Percentiles rank a stretch among this genome's conserved stretches.
These are phyloP conservation scores for Penicillium concentricum DNA, from an alignment of 2,329 filamentous ascomycete species.

Conservation along the genomic window DNA sequence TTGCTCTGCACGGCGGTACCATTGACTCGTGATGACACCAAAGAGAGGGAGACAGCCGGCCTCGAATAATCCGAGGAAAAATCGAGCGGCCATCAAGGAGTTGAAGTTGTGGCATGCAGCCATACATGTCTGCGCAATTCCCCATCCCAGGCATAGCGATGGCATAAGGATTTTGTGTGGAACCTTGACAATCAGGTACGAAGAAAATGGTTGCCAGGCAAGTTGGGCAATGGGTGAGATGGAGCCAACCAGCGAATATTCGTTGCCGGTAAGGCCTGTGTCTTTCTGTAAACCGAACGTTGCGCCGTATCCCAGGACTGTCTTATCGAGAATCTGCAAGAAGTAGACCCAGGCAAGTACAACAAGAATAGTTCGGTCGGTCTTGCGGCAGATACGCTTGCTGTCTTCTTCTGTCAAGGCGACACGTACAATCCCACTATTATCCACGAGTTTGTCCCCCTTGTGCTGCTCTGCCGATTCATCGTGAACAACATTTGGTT, in stretches of 20 bases:
- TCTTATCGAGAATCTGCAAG: conserved; percentile 58
- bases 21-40: conserved; percentile 46
- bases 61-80: conserved; percentile 55
- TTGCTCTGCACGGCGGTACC: conserved; percentile 57
- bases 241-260: conserved; percentile 59
- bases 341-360: conserved; percentile 50
- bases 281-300: conserved; percentile 55
- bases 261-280: conserved; percentile 51
- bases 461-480: conserved; percentile 16
- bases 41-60: conserved; percentile 51
- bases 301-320: conserved; percentile 58
- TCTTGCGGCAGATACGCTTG: conserved; percentile 60
- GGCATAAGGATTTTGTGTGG: conserved; percentile 61
- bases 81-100: conserved; percentile 49
- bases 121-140: conserved; percentile 50
- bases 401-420: conserved; percentile 41
- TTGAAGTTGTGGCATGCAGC: conserved; percentile 48
- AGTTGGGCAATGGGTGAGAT: conserved; percentile 61
- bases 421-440: conserved; percentile 21
- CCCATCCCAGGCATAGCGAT: conserved; percentile 48
- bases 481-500: conserved; percentile 20
- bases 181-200: conserved; percentile 60
- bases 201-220: conserved; percentile 61
- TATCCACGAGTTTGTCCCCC: conserved; percentile 12
- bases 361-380: conserved; percentile 58